Evolutionary conservation across 2,329 filamentous ascomycete species (phyloP).

Genomic region (Alternaria brassicicola): DNA sequence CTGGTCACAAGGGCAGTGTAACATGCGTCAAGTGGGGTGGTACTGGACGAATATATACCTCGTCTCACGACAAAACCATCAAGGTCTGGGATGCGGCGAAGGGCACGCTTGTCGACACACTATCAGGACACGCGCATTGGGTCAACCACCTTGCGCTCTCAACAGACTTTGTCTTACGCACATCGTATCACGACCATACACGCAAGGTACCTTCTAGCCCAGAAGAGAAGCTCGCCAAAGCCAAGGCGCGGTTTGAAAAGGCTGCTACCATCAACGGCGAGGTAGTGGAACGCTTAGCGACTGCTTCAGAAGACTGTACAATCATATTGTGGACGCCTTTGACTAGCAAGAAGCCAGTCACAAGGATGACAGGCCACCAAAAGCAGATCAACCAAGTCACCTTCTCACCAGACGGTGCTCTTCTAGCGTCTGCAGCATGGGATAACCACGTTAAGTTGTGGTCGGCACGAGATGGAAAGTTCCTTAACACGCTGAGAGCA

Average conservation of each 20-base stretch:
- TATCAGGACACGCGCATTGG: constrained; percentile 87
- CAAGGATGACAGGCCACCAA: constrained; percentile 90
- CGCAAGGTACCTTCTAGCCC: constrained; percentile 71
- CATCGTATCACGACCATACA: constrained; percentile 82
- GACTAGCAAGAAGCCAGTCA: constrained; percentile 77
- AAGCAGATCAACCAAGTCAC: constrained; percentile 96
- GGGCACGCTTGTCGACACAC: constrained; percentile 79
- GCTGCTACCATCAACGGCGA: constrained; percentile 78
- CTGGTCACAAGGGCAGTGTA: constrained; percentile 86
- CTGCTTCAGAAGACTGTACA: constrained; percentile 92
- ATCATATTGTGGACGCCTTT: constrained; percentile 94
- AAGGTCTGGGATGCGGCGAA: constrained; percentile 85
- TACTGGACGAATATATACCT: constrained; percentile 62
- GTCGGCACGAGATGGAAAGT: constrained; percentile 76
- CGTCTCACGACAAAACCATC: constrained; percentile 87
- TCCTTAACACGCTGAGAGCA: constrained; percentile 84
- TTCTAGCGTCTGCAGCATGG: constrained; percentile 88
- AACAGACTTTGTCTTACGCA: constrained; percentile 87
- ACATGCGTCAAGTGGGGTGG: constrained; percentile 95
- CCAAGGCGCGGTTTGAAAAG: constrained; percentile 82
- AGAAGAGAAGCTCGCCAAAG: constrained; percentile 74
- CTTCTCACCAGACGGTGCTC: constrained; percentile 86
- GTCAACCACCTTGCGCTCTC: constrained; percentile 94
- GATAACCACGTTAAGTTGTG: constrained; percentile 96
- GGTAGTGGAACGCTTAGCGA: constrained; percentile 82